phyloP scores from a whole-genome alignment of 352 stramenopile genomes.

The Pythium utonaiense region DNA sequence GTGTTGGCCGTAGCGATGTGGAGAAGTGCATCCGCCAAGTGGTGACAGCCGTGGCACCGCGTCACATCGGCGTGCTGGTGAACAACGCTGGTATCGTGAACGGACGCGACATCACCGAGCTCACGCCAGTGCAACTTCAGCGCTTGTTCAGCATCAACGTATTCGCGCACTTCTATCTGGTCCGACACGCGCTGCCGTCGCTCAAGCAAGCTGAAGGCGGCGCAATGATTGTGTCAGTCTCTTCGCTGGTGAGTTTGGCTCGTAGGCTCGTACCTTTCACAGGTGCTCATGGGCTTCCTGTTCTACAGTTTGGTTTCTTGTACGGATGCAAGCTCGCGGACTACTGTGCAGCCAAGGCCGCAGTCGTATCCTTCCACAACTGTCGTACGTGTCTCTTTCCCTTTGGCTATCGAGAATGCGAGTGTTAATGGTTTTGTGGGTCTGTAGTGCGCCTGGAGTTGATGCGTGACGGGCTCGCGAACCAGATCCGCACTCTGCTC shows the following conservation, averaged over 20 bases:
- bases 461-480: constrained; percentile 34
- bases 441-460: constrained; percentile 68
- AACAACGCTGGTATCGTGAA: constrained; percentile 36
- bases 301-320: constrained; percentile 3
- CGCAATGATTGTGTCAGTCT: constrained; percentile 28
- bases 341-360: constrained; percentile 77
- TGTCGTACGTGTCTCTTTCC: constrained; percentile 29
- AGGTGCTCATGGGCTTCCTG: too few species aligned
- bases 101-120: constrained; percentile 16
- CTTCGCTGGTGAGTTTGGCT: constrained; percentile 22
- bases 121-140: constrained; percentile 22
- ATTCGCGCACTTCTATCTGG: constrained; percentile 32
- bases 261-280: too few species aligned
- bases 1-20: too few species aligned
- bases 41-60: constrained; percentile 8
- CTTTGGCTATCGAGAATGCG: too few species aligned
- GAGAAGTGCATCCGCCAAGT: constrained; percentile 15
- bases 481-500: constrained; percentile 60
- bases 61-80: constrained; percentile 24
- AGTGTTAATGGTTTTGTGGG: too few species aligned
- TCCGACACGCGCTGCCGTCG: constrained; percentile 22
- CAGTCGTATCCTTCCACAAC: constrained; percentile 66
- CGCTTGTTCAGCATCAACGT: constrained; percentile 31
- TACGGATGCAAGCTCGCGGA: constrained; percentile 35
- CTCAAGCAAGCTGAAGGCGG: constrained; percentile 21